Conservation (phyloP, 1,284 basidiomycete genomes). For the Trichosporon inkin region DNA sequence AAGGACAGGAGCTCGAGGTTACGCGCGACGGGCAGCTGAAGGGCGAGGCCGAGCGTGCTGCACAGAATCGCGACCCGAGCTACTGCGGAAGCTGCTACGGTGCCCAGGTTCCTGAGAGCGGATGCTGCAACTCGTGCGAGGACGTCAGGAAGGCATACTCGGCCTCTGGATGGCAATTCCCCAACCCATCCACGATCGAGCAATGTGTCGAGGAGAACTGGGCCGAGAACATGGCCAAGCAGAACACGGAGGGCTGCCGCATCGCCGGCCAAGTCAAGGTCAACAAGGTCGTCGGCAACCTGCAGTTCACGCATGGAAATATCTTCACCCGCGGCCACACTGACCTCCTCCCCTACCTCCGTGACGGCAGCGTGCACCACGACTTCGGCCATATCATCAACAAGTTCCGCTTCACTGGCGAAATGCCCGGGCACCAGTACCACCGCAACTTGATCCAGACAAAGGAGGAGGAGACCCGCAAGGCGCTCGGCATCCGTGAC, state of each 20-base stretch:
- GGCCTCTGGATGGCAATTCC: slow-evolving; percentile 90
- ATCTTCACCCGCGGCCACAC: slow-evolving; percentile 85
- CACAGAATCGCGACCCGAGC: slow-evolving; percentile 57
- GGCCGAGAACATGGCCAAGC: slow-evolving; percentile 88
- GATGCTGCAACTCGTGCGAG: slow-evolving; percentile 96
- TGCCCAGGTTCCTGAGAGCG: slow-evolving; percentile 69
- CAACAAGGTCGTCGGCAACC: slow-evolving; percentile 86
- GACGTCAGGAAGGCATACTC: slow-evolving; percentile 88
- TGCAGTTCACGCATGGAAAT: slow-evolving; percentile 76
- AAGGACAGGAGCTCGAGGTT: slow-evolving; percentile 60
- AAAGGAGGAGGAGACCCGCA: slow-evolving; percentile 62
- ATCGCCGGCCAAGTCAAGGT: slow-evolving; percentile 84
- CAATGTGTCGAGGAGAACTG: slow-evolving; percentile 92
- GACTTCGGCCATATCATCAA: slow-evolving; percentile 92
- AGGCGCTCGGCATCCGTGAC: slow-evolving; percentile 68
- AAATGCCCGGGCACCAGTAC: slow-evolving; percentile 59
- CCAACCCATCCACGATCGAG: slow-evolving; percentile 83
- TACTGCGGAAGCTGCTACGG: slow-evolving; percentile 99
- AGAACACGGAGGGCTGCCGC: slow-evolving; percentile 91
- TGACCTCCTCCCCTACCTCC: slow-evolving; percentile 88
- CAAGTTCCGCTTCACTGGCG: slow-evolving; percentile 74
- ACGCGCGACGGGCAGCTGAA: slow-evolving; percentile 56
- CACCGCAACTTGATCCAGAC: slow-evolving; percentile 48
- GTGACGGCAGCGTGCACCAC: slow-evolving; percentile 70
- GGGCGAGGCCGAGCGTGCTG: slow-evolving; percentile 80